phyloP scores from a whole-genome alignment of 2,329 filamentous ascomycete genomes.

The Aspergillus unguis region DNA sequence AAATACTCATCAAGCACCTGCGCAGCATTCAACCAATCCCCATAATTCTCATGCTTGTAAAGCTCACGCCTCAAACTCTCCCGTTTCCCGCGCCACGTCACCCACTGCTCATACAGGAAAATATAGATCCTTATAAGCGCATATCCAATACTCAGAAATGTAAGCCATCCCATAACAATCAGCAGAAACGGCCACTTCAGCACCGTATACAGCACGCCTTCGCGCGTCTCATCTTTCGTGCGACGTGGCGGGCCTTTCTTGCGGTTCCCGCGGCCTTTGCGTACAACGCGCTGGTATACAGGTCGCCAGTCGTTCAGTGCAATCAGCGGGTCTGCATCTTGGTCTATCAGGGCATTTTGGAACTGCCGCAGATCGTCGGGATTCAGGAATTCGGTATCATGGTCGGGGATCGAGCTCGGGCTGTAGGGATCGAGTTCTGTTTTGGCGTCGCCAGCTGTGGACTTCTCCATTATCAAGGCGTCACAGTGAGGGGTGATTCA shows the following conservation, averaged over 20 bases:
- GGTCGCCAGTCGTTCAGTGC: conserved; percentile 96
- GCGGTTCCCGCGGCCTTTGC: conserved; percentile 31
- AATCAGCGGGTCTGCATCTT: conserved; percentile 73
- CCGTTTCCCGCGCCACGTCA: conserved; percentile 81
- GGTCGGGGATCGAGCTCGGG: conserved; percentile 69
- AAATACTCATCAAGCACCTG: conserved; percentile 75
- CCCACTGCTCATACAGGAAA: conserved; percentile 82
- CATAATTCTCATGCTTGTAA: conserved; percentile 69
- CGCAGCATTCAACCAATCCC: conserved; percentile 78
- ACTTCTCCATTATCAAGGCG: conserved; percentile 22
- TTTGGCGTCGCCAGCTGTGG: conserved; percentile 32
- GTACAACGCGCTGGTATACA: conserved; percentile 66
- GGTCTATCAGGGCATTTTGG: conserved; percentile 74
- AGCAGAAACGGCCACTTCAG: conserved; percentile 89
- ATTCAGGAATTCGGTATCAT: conserved; percentile 71
- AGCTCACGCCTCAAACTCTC: conserved; percentile 69
- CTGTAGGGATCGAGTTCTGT: conserved; percentile 55
- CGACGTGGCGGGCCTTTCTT: conserved; percentile 41
- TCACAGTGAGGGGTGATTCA: conserved; percentile 20
- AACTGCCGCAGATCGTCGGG: conserved; percentile 74
- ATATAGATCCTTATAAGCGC: conserved; percentile 83
- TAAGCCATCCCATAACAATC: conserved; percentile 75
- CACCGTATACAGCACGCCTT: conserved; percentile 84
- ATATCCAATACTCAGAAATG: conserved; percentile 70
- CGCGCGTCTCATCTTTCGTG: conserved; percentile 85